Percentiles rank a stretch among this genome's conserved stretches.
These are phyloP conservation scores for Euphorbia schlechtendalii DNA, from an alignment of 441 rosid species.

Conservation along the genomic window DNA sequence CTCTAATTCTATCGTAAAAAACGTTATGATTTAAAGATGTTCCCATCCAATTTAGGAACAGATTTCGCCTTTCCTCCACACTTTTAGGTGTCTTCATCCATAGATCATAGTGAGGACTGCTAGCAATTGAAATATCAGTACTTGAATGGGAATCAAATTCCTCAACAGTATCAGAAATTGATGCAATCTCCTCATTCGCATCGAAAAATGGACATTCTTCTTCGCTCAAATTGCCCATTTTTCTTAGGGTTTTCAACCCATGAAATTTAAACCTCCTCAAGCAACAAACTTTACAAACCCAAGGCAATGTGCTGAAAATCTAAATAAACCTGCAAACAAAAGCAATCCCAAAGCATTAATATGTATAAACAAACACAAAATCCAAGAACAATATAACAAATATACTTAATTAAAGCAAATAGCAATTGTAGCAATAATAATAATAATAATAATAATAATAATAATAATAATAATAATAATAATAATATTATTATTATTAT, in stretches of 20 bases:
- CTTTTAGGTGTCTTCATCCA: constrained; percentile 61
- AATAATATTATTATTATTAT: too few species aligned
- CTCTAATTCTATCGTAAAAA: constrained; percentile 30
- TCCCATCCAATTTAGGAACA: constrained; percentile 70
- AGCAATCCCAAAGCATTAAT: constrained; percentile 50
- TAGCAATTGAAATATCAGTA: constrained; percentile 17
- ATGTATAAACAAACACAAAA: constrained; percentile 45
- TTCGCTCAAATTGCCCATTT: constrained; percentile 40
- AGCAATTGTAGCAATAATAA: constrained; percentile 20
- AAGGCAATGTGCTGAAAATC: constrained; percentile 31
- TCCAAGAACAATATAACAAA: constrained; percentile 44
- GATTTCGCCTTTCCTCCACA: constrained; percentile 53
- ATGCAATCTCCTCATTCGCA: constrained; percentile 46
- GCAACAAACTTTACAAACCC: constrained; percentile 34
- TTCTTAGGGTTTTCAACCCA: constrained; percentile 59
- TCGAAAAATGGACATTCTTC: constrained; percentile 69
- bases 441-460: constrained; percentile 22
- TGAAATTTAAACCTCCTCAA: constrained; percentile 44
- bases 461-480: too few species aligned
- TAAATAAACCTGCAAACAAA: constrained; percentile 41
- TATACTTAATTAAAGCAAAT: constrained; percentile 21
- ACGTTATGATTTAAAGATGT: constrained; percentile 22
- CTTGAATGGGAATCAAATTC: constrained; percentile 22
- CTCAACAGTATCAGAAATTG: constrained; percentile 26
- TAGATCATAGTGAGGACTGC: constrained; percentile 37